Base-by-base conservation (phyloP, 2,329 filamentous ascomycete genomes). In the Epichloe baconii region DNA sequence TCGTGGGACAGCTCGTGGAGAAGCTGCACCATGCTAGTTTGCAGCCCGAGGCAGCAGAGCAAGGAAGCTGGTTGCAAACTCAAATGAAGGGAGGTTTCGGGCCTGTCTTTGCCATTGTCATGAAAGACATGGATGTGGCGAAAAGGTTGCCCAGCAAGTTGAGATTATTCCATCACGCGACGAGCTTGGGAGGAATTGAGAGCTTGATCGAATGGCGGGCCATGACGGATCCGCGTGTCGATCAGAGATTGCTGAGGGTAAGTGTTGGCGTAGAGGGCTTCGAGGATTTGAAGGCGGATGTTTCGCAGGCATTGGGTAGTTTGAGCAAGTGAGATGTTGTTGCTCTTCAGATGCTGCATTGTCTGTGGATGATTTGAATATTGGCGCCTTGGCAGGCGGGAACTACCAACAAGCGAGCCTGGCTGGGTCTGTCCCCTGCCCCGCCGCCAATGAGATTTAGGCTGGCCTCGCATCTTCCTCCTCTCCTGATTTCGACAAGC, bases 21-120 rank as follows among this genome's bases (percentile, higher is more conserved):
- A 72, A 74, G 51, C 72, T 95, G 11, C 73, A 75, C 56, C 90
- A 97, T 68, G 89, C 90, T 0, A 88, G 83, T 64, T 68, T 95
- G 58, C 93, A 97, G 72, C 70, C 72, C 34, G 74, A 78, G 48
- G 77, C 76, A 14, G 44, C 54, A 0, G 76, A 80, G 40, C 74
- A 78, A 54, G 72, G 71, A 47, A 75, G 73, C 46, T 98, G 91
- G 91, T 67, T 97, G 62, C 69, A 74, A 60, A 76, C 78, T 68
- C 93, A 97, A 73, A 96, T 98, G 93, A 88, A 90, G 0, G 79
- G 80, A 57, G 93, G 93, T 0, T 96, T 82, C 65, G 89, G 90
- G 0, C 86, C 93, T 2, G 91, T 97, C 6, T 97, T 97, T 62
- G 77, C 84, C 3, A 74, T 97, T 23, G 75, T 76, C 53, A 76